Percentiles rank a stretch among this genome's conserved stretches.
Evolutionary conservation across 108 stramenopile species (phyloP).

Genomic region (Cyclotella sp.): DNA sequence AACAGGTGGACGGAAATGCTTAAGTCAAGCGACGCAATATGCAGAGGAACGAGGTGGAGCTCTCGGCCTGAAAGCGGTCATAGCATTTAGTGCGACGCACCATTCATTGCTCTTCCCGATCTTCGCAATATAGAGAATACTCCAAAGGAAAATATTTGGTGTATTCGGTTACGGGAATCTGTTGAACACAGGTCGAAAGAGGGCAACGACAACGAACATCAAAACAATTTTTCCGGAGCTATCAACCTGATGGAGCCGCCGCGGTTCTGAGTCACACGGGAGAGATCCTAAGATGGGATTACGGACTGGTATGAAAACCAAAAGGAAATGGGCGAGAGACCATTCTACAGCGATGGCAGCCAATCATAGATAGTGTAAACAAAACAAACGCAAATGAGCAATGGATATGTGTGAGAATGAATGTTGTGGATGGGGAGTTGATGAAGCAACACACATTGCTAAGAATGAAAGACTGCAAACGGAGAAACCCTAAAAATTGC

Average conservation of each 20-base stretch:
- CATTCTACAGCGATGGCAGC: conserved; percentile 29
- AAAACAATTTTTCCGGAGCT: conserved; percentile 47
- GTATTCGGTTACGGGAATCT: conserved; percentile 35
- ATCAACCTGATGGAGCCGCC: conserved; percentile 49
- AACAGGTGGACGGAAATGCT: conserved; percentile 33
- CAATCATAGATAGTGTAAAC: conserved; percentile 20
- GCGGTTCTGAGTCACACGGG: conserved; percentile 52
- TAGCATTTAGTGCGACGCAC: conserved; percentile 39
- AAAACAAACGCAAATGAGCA: conserved; percentile 18
- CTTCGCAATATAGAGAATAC: conserved; percentile 47
- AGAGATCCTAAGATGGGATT: conserved; percentile 53
- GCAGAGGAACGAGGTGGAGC: conserved; percentile 54
- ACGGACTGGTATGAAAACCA: conserved; percentile 54
- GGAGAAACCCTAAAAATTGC: not conserved
- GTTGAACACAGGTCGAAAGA: conserved; percentile 42
- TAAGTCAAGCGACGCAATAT: conserved; percentile 38
- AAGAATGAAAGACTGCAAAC: conserved; percentile 18
- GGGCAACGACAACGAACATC: conserved; percentile 15
- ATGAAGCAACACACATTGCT: conserved; percentile 10
- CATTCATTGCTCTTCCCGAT: conserved; percentile 51
- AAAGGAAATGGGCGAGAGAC: conserved; percentile 9
- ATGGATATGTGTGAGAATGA: conserved; percentile 28
- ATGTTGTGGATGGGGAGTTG: conserved; percentile 1
- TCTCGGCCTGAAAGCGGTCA: conserved; percentile 49
- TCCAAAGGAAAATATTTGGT: conserved; percentile 51